phyloP scores from a whole-genome alignment of 371 early-diverging fungal genomes.

The Apophysomyces elegans region DNA sequence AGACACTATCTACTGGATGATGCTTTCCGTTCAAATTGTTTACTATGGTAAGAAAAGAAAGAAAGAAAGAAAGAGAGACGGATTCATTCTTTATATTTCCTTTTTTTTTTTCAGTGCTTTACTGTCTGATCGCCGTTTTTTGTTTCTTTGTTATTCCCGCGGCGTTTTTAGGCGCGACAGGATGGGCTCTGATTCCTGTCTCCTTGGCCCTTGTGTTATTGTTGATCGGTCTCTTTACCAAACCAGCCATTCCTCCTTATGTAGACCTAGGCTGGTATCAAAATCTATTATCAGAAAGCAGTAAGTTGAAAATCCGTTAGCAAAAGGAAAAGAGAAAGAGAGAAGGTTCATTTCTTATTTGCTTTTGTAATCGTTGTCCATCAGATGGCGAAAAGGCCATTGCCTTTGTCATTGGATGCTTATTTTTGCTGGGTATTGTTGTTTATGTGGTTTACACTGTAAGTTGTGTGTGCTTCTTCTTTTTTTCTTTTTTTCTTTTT shows the following conservation, averaged over 20 bases:
- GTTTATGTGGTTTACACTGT: slow-evolving; percentile 59
- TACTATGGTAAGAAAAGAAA: slow-evolving; percentile 51
- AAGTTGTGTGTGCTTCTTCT: slow-evolving; percentile 13
- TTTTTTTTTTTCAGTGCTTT: slow-evolving; percentile 34
- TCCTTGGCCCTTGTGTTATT: slow-evolving; percentile 31
- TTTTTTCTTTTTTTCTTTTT: neutral
- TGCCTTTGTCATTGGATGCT: slow-evolving; percentile 53
- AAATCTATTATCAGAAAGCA: slow-evolving; percentile 33
- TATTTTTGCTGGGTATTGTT: slow-evolving; percentile 51
- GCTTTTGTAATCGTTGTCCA: neutral
- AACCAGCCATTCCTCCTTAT: slow-evolving; percentile 32
- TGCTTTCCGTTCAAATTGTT: slow-evolving; percentile 37
- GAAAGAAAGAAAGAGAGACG: neutral
- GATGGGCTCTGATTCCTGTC: slow-evolving; percentile 40
- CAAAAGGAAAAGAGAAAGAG: too few relatives aligned
- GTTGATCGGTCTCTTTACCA: slow-evolving; percentile 43
- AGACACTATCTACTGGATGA: slow-evolving; percentile 47
- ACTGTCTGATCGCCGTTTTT: slow-evolving; percentile 45
- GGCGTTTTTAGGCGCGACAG: slow-evolving; percentile 42
- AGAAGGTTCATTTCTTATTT: neutral
- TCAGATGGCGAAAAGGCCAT: slow-evolving; percentile 56
- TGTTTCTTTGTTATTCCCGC: slow-evolving; percentile 55
- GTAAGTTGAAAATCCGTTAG: slow-evolving; percentile 27
- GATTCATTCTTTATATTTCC: neutral
- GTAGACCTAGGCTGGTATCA: slow-evolving; percentile 53